phyloP scores from a whole-genome alignment of 2,329 filamentous ascomycete species.

The Colletotrichum navitas region DNA sequence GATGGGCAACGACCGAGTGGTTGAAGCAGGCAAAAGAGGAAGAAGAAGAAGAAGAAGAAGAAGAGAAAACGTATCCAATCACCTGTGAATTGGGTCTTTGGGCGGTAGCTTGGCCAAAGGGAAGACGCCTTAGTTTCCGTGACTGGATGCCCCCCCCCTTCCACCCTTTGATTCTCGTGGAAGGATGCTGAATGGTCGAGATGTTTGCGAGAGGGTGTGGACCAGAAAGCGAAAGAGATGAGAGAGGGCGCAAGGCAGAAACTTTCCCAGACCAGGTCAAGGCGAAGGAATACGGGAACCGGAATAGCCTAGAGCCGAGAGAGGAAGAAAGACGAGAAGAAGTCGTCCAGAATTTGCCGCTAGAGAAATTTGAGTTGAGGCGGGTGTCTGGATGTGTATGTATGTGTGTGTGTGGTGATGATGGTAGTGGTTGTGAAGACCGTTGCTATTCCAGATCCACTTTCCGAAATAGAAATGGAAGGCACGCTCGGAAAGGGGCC shows the following conservation, averaged over 20 bases:
- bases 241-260: constrained; percentile 3
- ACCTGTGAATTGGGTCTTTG: neutral
- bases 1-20: neutral
- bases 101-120: constrained; percentile 9
- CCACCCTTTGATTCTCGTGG: neutral
- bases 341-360: constrained; percentile 19
- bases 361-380: neutral
- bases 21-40: neutral
- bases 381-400: neutral
- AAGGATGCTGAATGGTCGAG: constrained; percentile 20
- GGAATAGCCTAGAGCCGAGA: neutral
- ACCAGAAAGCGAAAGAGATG: constrained; percentile 25
- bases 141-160: neutral
- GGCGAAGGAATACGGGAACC: neutral
- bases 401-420: neutral
- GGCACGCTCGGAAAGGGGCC: neutral
- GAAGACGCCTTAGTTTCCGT: neutral
- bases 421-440: neutral
- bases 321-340: constrained; percentile 12
- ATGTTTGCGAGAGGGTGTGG: constrained; percentile 27
- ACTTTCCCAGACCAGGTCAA: neutral
- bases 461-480: neutral
- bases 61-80: neutral
- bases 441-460: neutral
- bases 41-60: no score